Evolutionary conservation across 73 alveolate species (phyloP).

Genomic region (Paramecium pentaurelia): DNA sequence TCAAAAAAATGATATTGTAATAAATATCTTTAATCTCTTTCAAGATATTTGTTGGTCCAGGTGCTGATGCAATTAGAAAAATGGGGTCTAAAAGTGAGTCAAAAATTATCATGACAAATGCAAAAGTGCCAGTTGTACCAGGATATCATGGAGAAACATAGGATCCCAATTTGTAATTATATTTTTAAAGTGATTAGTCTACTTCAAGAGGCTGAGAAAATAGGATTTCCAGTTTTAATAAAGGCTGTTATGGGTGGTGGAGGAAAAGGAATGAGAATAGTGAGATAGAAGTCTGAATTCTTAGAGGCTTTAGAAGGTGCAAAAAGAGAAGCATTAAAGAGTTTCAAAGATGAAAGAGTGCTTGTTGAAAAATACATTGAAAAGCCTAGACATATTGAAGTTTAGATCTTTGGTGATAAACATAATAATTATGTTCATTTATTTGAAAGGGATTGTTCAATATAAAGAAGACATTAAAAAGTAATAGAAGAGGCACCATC

Average conservation of each 20-base stretch:
- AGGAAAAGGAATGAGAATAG: slow-evolving; percentile 94
- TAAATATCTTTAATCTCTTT: neutral
- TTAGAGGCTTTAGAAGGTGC: slow-evolving; percentile 77
- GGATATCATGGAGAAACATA: slow-evolving; percentile 75
- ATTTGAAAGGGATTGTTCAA: slow-evolving; percentile 95
- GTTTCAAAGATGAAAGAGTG: slow-evolving; percentile 88
- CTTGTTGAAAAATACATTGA: slow-evolving; percentile 89
- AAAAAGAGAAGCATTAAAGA: slow-evolving; percentile 74
- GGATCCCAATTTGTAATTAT: slow-evolving; percentile 64
- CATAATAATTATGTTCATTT: slow-evolving; percentile 91
- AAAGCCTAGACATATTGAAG: slow-evolving; percentile 94
- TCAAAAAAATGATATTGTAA: slow-evolving; percentile 66
- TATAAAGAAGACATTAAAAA: slow-evolving; percentile 93
- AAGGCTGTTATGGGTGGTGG: slow-evolving; percentile 96
- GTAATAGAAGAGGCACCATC: slow-evolving; percentile 94
- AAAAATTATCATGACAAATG: slow-evolving; percentile 76
- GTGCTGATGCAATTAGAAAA: slow-evolving; percentile 73
- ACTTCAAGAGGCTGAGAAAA: slow-evolving; percentile 70
- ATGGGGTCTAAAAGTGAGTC: slow-evolving; percentile 89
- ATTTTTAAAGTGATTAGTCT: slow-evolving; percentile 61
- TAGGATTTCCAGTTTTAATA: slow-evolving; percentile 90
- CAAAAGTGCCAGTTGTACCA: slow-evolving; percentile 77
- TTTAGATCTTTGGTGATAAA: slow-evolving; percentile 86
- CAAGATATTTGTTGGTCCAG: slow-evolving; percentile 78
- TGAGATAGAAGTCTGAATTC: slow-evolving; percentile 73